Evolutionary conservation across 2,329 filamentous ascomycete species (phyloP).

Genomic region (Colletotrichum caudatum): DNA sequence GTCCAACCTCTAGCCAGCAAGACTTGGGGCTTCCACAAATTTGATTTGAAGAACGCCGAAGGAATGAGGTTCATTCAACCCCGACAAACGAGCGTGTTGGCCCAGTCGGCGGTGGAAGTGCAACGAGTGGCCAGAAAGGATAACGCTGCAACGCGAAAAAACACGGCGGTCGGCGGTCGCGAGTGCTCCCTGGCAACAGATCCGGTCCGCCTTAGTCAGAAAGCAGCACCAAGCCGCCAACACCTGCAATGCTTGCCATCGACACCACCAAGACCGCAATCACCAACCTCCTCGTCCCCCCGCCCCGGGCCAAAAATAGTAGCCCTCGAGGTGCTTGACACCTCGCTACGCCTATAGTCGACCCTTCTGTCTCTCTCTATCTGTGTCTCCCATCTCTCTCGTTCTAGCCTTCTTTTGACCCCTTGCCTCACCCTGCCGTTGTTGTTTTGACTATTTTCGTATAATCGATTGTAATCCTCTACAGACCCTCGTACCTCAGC

Average conservation of each 20-base stretch:
- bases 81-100: neutral
- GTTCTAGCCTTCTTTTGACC: neutral
- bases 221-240: constrained; percentile 35
- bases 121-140: neutral
- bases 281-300: constrained; percentile 39
- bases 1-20: neutral
- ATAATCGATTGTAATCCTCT: constrained; percentile 27
- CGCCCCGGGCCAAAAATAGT: constrained; percentile 39
- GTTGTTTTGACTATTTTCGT: constrained; percentile 22
- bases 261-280: constrained; percentile 37
- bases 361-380: constrained; percentile 3
- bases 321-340: constrained; percentile 37
- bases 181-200: constrained; percentile 31
- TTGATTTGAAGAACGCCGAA: neutral
- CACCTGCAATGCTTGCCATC: constrained; percentile 22
- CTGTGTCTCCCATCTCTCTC: neutral
- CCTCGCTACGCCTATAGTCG: constrained; percentile 31
- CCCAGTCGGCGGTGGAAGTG: constrained; percentile 22
- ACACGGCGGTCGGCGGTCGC: constrained; percentile 24
- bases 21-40: neutral
- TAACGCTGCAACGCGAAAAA: constrained; percentile 33
- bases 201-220: constrained; percentile 33
- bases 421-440: constrained; percentile 9
- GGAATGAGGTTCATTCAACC: no score
- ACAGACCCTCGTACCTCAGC: constrained; percentile 6